A percentile compares a stretch with the other conserved stretches of the same genome.
Evolutionary conservation across 2,329 filamentous ascomycete genomes (phyloP).

Genomic region (Penicillium sp.): DNA sequence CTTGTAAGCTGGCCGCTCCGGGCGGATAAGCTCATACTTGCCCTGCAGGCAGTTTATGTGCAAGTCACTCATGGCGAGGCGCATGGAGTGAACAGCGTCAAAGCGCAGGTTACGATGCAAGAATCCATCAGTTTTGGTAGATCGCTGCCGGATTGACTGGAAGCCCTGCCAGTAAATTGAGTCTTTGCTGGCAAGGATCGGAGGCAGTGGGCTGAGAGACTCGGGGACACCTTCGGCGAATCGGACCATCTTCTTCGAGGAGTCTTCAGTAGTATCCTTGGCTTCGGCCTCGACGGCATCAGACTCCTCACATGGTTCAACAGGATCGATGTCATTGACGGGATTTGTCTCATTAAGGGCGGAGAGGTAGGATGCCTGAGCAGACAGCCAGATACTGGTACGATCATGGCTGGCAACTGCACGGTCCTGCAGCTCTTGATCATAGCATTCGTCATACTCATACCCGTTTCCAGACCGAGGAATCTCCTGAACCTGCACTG

Average conservation of each 20-base stretch:
- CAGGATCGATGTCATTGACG: constrained; percentile 44
- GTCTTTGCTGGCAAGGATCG: constrained; percentile 57
- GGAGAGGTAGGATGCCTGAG: constrained; percentile 74
- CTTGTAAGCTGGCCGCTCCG: constrained; percentile 69
- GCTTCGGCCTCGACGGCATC: constrained; percentile 23
- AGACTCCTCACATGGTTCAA: constrained; percentile 15
- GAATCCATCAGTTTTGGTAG: constrained; percentile 71
- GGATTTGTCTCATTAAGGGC: constrained; percentile 61
- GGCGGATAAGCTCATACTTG: constrained; percentile 74
- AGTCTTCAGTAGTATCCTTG: constrained; percentile 11
- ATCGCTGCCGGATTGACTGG: constrained; percentile 67
- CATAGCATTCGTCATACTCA: constrained; percentile 74
- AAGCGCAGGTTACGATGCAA: constrained; percentile 81
- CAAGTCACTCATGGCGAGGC: constrained; percentile 68
- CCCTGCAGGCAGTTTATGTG: constrained; percentile 82
- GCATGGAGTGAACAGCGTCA: constrained; percentile 81
- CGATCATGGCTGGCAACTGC: constrained; percentile 76
- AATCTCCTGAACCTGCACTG: constrained; percentile 52
- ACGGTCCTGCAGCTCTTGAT: constrained; percentile 67
- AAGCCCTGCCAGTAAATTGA: constrained; percentile 88
- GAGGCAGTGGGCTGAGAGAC: constrained; percentile 42
- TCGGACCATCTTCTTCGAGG: constrained; percentile 32
- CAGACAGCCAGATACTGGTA: constrained; percentile 80
- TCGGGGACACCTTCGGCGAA: constrained; percentile 37
- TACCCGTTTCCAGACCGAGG: constrained; percentile 56